Evolutionary conservation across 306 rosid species (phyloP).

Genomic region (Prunus davidiana): DNA sequence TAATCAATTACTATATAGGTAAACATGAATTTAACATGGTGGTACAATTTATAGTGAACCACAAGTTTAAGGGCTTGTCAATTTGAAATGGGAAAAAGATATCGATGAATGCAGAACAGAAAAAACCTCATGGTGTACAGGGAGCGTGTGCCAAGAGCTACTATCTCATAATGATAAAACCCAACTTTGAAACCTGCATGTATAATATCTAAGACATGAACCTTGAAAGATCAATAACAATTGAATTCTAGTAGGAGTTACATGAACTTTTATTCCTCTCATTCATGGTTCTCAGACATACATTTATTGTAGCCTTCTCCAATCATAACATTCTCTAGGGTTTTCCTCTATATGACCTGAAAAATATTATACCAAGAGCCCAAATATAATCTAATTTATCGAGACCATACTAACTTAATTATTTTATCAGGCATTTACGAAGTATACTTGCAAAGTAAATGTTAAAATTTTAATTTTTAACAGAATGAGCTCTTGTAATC

Average conservation of each 20-base stretch:
- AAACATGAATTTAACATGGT: too few species aligned
- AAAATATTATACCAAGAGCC: not conserved
- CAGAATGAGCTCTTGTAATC: not conserved
- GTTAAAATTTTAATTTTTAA: not conserved
- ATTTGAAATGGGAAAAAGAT: too few species aligned
- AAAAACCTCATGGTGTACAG: too few species aligned
- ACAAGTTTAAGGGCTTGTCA: too few species aligned
- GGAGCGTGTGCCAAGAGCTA: too few species aligned
- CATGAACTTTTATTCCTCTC: not conserved
- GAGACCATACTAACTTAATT: not conserved
- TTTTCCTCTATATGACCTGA: not conserved
- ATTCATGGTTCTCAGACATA: not conserved
- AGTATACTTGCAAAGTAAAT: not conserved
- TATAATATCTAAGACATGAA: too few species aligned
- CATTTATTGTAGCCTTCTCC: not conserved
- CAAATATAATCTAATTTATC: not conserved
- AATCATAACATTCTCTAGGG: not conserved
- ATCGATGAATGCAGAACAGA: too few species aligned
- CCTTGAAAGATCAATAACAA: not conserved
- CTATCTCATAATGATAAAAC: too few species aligned
- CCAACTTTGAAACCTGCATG: too few species aligned
- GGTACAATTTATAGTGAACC: too few species aligned
- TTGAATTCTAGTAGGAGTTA: not conserved
- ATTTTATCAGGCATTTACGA: not conserved
- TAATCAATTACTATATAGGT: too few species aligned